These are phyloP conservation scores for Strobilomyces confusus DNA, from an alignment of 768 basidiomycete genomes.

Conservation along the genomic window DNA sequence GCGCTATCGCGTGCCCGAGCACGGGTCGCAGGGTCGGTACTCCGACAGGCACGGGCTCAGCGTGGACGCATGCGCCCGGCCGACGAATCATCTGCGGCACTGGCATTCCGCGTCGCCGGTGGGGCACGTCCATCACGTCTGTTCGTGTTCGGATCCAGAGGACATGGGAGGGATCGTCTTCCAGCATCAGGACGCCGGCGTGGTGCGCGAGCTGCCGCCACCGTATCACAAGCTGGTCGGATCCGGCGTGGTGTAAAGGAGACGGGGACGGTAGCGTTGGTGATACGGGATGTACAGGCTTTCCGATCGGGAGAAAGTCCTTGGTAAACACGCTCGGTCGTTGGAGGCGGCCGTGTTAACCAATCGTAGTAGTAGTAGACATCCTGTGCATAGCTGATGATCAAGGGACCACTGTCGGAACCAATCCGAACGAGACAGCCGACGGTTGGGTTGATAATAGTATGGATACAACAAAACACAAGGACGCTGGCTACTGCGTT, in stretches of 20 bases:
- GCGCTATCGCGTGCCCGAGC: neutral
- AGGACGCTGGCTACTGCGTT: conserved; percentile 53
- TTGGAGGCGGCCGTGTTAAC: neutral
- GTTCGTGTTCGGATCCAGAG: neutral
- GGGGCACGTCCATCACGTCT: neutral
- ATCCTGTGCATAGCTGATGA: neutral
- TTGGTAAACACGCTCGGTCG: neutral
- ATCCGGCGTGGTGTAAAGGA: neutral
- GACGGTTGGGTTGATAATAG: neutral
- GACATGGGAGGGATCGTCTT: neutral
- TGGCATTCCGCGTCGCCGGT: conserved; percentile 20
- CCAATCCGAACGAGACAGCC: neutral
- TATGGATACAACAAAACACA: conserved; percentile 12
- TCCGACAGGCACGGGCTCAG: neutral
- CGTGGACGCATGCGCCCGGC: neutral
- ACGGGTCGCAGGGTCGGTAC: neutral
- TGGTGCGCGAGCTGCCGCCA: conserved; percentile 23
- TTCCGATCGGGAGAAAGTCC: neutral
- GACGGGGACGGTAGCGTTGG: neutral
- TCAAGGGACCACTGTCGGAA: neutral
- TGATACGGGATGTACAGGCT: neutral
- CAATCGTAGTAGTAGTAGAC: neutral
- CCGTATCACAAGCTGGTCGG: conserved; percentile 21
- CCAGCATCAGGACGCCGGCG: conserved; percentile 19
- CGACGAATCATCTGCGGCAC: conserved; percentile 16